phyloP scores from a whole-genome alignment of 352 stramenopile genomes.

The Phytopythium cucurbitacearum region DNA sequence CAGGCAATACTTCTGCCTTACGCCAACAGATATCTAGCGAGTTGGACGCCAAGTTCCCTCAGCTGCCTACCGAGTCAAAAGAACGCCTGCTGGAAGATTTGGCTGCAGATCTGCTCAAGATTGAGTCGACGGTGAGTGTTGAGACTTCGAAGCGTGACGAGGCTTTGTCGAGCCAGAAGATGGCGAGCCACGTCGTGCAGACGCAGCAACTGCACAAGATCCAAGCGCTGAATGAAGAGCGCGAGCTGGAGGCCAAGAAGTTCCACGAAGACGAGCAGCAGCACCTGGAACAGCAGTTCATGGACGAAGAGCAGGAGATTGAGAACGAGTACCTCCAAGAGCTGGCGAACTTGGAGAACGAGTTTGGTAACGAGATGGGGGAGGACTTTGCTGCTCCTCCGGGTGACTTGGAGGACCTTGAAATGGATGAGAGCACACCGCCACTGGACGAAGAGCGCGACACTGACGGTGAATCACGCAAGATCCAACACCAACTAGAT shows the following conservation, averaged over 20 bases:
- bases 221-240: conserved; percentile 21
- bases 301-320: conserved; percentile 39
- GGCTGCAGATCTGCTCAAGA: conserved; percentile 31
- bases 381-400: conserved; percentile 22
- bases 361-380: conserved; percentile 30
- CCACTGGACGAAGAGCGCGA: background rate
- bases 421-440: conserved; percentile 7
- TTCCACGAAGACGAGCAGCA: conserved; percentile 19
- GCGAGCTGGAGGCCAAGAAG: conserved; percentile 3
- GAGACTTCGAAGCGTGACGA: conserved; percentile 43
- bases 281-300: conserved; percentile 35
- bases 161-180: conserved; percentile 31
- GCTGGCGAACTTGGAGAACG: conserved; percentile 36
- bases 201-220: conserved; percentile 19
- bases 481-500: background rate
- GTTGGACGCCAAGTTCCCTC: conserved; percentile 33
- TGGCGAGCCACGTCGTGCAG: conserved; percentile 18
- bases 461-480: background rate
- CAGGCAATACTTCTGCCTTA: background rate
- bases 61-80: conserved; percentile 41
- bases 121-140: conserved; percentile 41
- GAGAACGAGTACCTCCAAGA: conserved; percentile 54
- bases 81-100: conserved; percentile 52
- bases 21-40: conserved; percentile 8
- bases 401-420: conserved; percentile 7